Evolutionary conservation across 805 yeast species (phyloP), one percentile per base, ranked within the genome.

Genomic region (Jamesozyma lodderae): DNA sequence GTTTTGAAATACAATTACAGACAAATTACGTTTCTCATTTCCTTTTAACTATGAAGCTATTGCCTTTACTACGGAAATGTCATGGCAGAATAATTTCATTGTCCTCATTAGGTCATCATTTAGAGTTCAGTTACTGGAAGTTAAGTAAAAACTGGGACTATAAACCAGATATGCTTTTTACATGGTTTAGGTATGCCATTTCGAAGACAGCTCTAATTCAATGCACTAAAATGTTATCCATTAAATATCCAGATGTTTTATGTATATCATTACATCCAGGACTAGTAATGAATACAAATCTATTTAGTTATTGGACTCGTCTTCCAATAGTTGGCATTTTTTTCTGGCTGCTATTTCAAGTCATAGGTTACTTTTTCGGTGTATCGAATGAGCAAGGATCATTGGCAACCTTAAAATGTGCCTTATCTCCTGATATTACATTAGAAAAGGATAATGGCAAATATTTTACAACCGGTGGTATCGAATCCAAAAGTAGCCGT

Each of bases 151-250:
- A 41, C 20, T 78, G 77, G 57, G 68, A 80, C 43, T 69, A 69
- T 49, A 53, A 53, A 27, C 95, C 95, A 3, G 73, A 79, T 48
- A 66, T 79, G 31, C 28, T 82, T 1, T 85, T 81, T 58, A 77
- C 90, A 0, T 79, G 87, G 83, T 64, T 82, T 40, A 63, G 95
- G 34, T 85, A 82, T 49, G 86, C 84, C 1, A 60, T 75, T 59
- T 83, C 92, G 11, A 85, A 85, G 52, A 75, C 82, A 1, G 80
- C 82, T 0, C 81, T 83, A 0, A 83, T 84, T 31, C 95, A 85
- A 48, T 73, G 77, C 51, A 71, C 77, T 51, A 75, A 75, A 47
- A 67, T 77, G 56, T 59, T 85, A 17, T 73, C 90, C 0, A 63
- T 74, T 26, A 69, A 77, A 41, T 70, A 82, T 53, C 92, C 94